Evolutionary conservation across 2,329 filamentous ascomycete genomes (phyloP), one percentile per base, ranked within the genome.

Genomic region (Paecilomyces sp.): DNA sequence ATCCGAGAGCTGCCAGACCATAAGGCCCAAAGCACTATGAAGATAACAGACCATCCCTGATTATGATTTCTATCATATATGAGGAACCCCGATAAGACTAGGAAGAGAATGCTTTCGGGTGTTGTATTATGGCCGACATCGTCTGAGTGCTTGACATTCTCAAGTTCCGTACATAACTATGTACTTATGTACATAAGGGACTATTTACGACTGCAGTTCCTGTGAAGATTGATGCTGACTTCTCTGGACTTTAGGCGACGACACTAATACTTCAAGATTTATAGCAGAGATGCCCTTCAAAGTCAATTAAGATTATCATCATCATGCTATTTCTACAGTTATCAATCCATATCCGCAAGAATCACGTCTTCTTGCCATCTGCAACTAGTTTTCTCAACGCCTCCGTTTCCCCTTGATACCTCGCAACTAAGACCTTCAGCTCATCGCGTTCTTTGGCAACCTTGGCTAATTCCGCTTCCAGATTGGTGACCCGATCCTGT

Each of bases 381-480:
- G 51, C 51, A 30, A 53, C 18, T 73, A 85, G 77, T 62, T 80
- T 81, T 66, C 82, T 79, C 60, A 90, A 73, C 11, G 86, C 82
- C 60, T 84, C 81, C 1, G 83, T 80, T 74, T 90, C 86, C 2
- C 86, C 86, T 71, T 90, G 86, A 58, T 85, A 79, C 66, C 85
- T 78, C 9, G 85, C 86, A 61, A 89, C 80, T 61, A 82, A 80
- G 57, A 89, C 74, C 58, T 81, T 83, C 65, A 89, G 71, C 15
- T 84, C 85, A 66, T 90, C 87, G 18, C 86, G 76, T 68, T 90
- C 87, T 55, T 79, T 72, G 60, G 82, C 83, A 68, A 86, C 81
- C 52, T 82, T 79, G 54, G 80, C 81, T 51, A 90, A 75, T 22
- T 83, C 81, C 8, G 75, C 71, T 71, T 90, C 87, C 33, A 90